Evolutionary conservation across 768 basidiomycete genomes (phyloP).

Genomic region (Auriscalpium vulgare): DNA sequence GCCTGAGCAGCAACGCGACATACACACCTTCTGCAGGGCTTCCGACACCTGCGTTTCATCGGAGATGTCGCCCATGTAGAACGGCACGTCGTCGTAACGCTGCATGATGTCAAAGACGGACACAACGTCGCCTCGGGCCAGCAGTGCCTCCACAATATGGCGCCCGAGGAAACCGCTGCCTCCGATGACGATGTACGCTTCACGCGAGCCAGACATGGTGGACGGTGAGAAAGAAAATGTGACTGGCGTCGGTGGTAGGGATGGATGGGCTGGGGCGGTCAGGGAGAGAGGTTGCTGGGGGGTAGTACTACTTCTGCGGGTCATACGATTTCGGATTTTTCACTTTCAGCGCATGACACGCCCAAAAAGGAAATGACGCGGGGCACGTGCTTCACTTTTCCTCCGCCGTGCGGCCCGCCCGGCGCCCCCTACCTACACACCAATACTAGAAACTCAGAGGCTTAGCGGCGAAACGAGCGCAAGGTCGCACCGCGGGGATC

Average conservation of each 20-base stretch:
- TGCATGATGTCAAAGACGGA: constrained; percentile 90
- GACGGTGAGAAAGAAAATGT: neutral
- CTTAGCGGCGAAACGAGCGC: no score
- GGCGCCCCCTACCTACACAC: no score
- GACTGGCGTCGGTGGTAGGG: neutral
- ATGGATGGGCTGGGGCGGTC: neutral
- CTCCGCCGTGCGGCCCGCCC: no score
- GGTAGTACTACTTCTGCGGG: no score
- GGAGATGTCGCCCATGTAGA: constrained; percentile 86
- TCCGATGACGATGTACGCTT: constrained; percentile 87
- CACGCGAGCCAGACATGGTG: constrained; percentile 21
- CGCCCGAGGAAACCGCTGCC: constrained; percentile 90
- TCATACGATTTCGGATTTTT: no score
- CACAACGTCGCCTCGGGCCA: constrained; percentile 72
- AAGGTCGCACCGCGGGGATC: no score
- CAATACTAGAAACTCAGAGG: no score
- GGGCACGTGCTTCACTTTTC: no score
- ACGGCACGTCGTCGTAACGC: constrained; percentile 77
- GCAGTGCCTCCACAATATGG: constrained; percentile 81
- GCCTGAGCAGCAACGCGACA: neutral
- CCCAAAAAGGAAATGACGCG: no score
- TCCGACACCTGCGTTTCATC: constrained; percentile 62
- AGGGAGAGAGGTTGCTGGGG: no score
- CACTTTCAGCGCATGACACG: no score
- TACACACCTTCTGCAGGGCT: constrained; percentile 65